phyloP scores from a whole-genome alignment of 2,329 filamentous ascomycete species.

The Cryphonectria carpinicola region DNA sequence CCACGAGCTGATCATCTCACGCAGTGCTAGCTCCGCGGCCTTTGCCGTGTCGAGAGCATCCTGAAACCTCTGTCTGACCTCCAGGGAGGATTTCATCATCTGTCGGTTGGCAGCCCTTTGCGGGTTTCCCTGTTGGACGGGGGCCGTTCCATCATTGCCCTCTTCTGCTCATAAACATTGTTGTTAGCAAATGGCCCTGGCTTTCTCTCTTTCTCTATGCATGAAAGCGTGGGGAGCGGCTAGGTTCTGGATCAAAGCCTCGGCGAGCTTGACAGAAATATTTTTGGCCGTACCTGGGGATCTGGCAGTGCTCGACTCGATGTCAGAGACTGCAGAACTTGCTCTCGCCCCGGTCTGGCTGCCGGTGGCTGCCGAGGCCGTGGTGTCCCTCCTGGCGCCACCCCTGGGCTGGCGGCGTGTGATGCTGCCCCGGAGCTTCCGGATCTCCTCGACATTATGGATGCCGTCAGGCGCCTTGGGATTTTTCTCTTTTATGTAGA shows the following conservation, averaged over 20 bases:
- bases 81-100: constrained; percentile 62
- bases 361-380: constrained; percentile 54
- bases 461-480: constrained; percentile 84
- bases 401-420: constrained; percentile 81
- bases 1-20: constrained; percentile 80
- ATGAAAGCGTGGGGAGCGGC: constrained; percentile 54
- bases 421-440: constrained; percentile 79
- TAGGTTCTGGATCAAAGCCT: constrained; percentile 58
- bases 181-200: constrained; percentile 68
- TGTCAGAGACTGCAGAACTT: constrained; percentile 45
- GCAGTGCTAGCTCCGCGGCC: constrained; percentile 81
- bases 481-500: constrained; percentile 93
- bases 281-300: constrained; percentile 48
- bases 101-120: constrained; percentile 55
- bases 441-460: constrained; percentile 88
- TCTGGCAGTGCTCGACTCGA: constrained; percentile 38
- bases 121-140: constrained; percentile 41
- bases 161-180: constrained; percentile 61
- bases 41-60: constrained; percentile 79
- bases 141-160: constrained; percentile 38
- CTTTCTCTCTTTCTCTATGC: constrained; percentile 74
- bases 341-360: constrained; percentile 52
- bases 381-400: constrained; percentile 63
- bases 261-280: constrained; percentile 43
- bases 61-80: constrained; percentile 63